A percentile compares a stretch with the other conserved stretches of the same genome.
Conservation (phyloP, 2,329 filamentous ascomycete genomes). For the Cryphonectria parasitica region DNA sequence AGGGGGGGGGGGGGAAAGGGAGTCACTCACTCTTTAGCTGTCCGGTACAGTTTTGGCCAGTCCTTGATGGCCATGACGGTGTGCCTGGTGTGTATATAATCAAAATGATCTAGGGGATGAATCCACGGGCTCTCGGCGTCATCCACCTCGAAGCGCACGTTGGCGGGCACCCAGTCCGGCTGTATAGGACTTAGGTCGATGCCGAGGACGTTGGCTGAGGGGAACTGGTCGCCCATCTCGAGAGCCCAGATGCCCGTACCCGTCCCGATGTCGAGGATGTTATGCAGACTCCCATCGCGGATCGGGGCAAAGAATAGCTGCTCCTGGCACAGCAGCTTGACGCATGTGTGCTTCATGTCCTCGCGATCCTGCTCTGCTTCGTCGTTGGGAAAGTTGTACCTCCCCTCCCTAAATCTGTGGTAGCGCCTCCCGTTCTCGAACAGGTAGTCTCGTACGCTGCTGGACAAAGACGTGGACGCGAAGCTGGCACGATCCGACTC, state of each 20-base stretch:
- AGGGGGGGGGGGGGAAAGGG: background rate
- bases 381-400: slow-evolving; percentile 64
- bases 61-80: slow-evolving; percentile 60
- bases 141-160: slow-evolving; percentile 65
- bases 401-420: slow-evolving; percentile 57
- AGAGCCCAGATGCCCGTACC: slow-evolving; percentile 65
- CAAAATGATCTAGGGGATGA: slow-evolving; percentile 57
- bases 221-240: slow-evolving; percentile 52
- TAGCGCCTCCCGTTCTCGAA: slow-evolving; percentile 64
- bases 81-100: slow-evolving; percentile 63
- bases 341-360: slow-evolving; percentile 60
- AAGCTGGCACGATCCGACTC: slow-evolving; percentile 36
- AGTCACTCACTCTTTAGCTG: slow-evolving; percentile 47
- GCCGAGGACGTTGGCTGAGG: slow-evolving; percentile 45
- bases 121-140: slow-evolving; percentile 62
- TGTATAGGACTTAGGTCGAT: slow-evolving; percentile 52
- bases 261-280: slow-evolving; percentile 61
- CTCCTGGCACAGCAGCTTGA: slow-evolving; percentile 51
- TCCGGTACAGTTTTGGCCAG: slow-evolving; percentile 54
- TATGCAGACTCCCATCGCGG: slow-evolving; percentile 46
- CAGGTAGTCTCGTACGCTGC: slow-evolving; percentile 53
- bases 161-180: slow-evolving; percentile 57
- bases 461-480: slow-evolving; percentile 40
- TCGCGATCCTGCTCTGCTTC: slow-evolving; percentile 62
- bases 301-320: slow-evolving; percentile 58